These are phyloP conservation scores for Hordeum vulgare DNA, from an alignment of 176 grass and related monocot genomes.

Conservation along the genomic window DNA sequence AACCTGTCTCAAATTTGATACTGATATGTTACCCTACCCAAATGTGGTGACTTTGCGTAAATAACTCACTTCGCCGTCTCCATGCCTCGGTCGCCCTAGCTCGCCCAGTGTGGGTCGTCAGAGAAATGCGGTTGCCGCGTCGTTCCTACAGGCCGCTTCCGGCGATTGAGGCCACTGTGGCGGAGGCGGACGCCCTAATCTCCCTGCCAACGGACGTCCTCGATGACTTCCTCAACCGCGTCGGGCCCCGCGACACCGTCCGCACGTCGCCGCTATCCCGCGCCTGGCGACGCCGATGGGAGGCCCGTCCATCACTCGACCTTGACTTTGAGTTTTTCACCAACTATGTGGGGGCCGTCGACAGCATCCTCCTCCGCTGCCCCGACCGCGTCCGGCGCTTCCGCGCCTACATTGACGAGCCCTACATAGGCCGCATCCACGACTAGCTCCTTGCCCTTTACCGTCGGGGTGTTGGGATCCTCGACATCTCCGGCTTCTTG, in stretches of 20 bases:
- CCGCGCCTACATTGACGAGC: neutral
- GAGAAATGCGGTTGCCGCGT: neutral
- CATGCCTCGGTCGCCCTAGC: no score
- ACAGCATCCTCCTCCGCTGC: neutral
- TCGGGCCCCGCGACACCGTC: slow-evolving; percentile 5
- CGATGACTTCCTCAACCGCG: neutral
- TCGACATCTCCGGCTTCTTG: neutral
- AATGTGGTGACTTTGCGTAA: no score
- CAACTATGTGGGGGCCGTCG: neutral
- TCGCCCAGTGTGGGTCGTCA: no score
- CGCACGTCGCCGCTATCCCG: slow-evolving; percentile 13
- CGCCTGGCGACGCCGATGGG: slow-evolving; percentile 17
- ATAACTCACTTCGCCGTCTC: no score
- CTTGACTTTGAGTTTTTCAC: neutral
- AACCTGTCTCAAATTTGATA: no score
- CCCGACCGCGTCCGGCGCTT: neutral
- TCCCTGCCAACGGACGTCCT: neutral
- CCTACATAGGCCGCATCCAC: neutral
- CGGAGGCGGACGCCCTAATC: slow-evolving; percentile 1
- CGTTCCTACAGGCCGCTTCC: neutral
- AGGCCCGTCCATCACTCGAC: neutral
- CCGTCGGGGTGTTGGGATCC: neutral
- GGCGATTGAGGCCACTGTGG: neutral
- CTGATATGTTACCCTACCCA: no score
- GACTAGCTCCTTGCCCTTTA: neutral